A percentile compares a stretch with the other conserved stretches of the same genome.
phyloP scores from a whole-genome alignment of 2,329 filamentous ascomycete genomes.

The Colletotrichum camelliae region DNA sequence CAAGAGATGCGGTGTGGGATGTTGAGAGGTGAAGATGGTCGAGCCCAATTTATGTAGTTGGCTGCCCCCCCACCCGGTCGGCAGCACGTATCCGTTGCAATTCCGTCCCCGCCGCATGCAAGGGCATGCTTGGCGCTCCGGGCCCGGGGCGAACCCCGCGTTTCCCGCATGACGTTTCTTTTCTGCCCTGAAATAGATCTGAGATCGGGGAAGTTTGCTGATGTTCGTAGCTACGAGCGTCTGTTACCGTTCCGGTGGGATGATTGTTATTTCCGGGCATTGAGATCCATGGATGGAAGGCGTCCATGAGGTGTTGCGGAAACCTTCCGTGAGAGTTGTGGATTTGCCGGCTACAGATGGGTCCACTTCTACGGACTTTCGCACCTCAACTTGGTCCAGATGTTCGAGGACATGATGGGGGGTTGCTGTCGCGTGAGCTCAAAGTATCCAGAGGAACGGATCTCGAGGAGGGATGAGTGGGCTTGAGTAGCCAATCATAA shows the following conservation, averaged over 20 bases:
- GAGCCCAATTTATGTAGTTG: background rate
- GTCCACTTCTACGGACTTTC: background rate
- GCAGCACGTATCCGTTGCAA: conserved; percentile 1
- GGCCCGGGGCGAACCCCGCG: background rate
- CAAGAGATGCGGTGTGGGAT: background rate
- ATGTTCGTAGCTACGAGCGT: background rate
- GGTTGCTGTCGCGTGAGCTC: background rate
- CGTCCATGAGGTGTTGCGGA: background rate
- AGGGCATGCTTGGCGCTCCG: background rate
- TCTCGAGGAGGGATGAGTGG: background rate
- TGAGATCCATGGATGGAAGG: background rate
- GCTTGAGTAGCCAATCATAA: background rate
- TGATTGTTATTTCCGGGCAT: background rate
- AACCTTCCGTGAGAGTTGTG: background rate
- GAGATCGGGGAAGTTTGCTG: background rate
- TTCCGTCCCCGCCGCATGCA: background rate
- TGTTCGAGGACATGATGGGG: background rate
- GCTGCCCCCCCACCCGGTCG: background rate
- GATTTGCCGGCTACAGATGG: background rate
- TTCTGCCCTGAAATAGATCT: background rate
- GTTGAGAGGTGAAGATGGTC: background rate
- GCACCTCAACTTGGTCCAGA: background rate
- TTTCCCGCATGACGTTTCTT: background rate
- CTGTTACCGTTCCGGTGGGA: background rate
- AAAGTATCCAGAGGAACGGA: background rate